Conservation (phyloP, 1,139 yeast species). For the Debaryomyces fabryi region DNA sequence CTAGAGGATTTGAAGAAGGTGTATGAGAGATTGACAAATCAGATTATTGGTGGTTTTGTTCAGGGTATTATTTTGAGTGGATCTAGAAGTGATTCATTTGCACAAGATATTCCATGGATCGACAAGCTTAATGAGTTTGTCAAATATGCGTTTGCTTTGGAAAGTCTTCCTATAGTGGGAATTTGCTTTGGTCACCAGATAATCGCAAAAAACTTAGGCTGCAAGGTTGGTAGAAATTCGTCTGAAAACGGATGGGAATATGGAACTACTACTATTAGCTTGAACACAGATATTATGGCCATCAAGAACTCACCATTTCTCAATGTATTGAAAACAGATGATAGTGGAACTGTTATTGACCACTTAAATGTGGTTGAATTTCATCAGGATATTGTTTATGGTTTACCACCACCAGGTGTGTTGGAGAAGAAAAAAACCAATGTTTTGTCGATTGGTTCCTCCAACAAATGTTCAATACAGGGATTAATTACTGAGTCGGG, state of each 20-base stretch:
- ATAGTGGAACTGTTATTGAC: constrained; percentile 17
- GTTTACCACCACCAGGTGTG: constrained; percentile 40
- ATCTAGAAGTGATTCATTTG: constrained; percentile 62
- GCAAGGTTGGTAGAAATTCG: constrained; percentile 56
- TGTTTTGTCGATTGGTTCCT: constrained; percentile 53
- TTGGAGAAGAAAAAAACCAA: constrained; percentile 17
- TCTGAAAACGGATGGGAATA: constrained; percentile 68
- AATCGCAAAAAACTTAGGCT: constrained; percentile 65
- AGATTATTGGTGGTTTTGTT: constrained; percentile 37
- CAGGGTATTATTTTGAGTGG: constrained; percentile 64
- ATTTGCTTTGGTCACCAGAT: constrained; percentile 91
- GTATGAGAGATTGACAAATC: constrained; percentile 22
- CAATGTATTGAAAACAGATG: constrained; percentile 23
- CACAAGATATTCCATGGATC: constrained; percentile 55
- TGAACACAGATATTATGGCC: constrained; percentile 44
- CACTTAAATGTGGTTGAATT: constrained; percentile 53
- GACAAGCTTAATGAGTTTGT: constrained; percentile 47
- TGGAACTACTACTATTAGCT: constrained; percentile 56
- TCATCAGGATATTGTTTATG: constrained; percentile 70
- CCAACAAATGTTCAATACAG: constrained; percentile 60
- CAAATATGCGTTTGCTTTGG: constrained; percentile 26
- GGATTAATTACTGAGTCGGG: constrained; percentile 54
- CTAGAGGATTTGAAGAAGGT: constrained; percentile 14
- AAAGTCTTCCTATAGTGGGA: constrained; percentile 54
- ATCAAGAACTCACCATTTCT: constrained; percentile 35